A percentile compares a stretch with the other conserved stretches of the same genome.
Conservation (phyloP, 2,329 filamentous ascomycete genomes). For the Pezicula neosporulosa region DNA sequence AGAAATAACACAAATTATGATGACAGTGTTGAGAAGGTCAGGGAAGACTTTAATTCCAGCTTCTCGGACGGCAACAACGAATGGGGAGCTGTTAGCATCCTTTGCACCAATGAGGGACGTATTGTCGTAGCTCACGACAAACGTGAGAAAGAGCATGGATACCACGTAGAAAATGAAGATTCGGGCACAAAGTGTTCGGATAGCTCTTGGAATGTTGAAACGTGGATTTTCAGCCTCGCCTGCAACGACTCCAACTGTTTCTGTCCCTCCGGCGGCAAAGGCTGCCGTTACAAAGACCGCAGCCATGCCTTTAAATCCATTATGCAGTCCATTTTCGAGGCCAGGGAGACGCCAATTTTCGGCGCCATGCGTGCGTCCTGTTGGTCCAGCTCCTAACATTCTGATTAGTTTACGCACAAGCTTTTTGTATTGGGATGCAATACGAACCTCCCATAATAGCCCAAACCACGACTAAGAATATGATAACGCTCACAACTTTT, state of each 20-base stretch:
- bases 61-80: slow-evolving; percentile 49
- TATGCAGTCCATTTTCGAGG: slow-evolving; percentile 30
- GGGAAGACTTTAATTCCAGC: slow-evolving; percentile 46
- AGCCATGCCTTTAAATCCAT: slow-evolving; percentile 54
- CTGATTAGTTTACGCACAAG: background rate
- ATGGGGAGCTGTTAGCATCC: slow-evolving; percentile 42
- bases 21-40: slow-evolving; percentile 53
- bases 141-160: slow-evolving; percentile 45
- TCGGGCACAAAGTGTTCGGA: slow-evolving; percentile 48
- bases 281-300: slow-evolving; percentile 60
- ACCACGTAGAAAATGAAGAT: slow-evolving; percentile 46
- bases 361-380: slow-evolving; percentile 37
- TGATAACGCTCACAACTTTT: slow-evolving; percentile 68
- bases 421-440: background rate
- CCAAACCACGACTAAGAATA: slow-evolving; percentile 71
- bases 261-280: slow-evolving; percentile 57
- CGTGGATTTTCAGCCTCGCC: slow-evolving; percentile 44
- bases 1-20: slow-evolving; percentile 51
- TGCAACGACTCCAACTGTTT: slow-evolving; percentile 44
- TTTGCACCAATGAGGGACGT: slow-evolving; percentile 32
- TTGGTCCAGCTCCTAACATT: slow-evolving; percentile 45
- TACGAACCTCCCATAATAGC: slow-evolving; percentile 49
- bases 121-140: slow-evolving; percentile 40
- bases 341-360: slow-evolving; percentile 49
- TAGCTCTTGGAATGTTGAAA: slow-evolving; percentile 41